phyloP scores from a whole-genome alignment of 192 early-diverging fungal genomes.

The Phlyctochytrium planicorne region DNA sequence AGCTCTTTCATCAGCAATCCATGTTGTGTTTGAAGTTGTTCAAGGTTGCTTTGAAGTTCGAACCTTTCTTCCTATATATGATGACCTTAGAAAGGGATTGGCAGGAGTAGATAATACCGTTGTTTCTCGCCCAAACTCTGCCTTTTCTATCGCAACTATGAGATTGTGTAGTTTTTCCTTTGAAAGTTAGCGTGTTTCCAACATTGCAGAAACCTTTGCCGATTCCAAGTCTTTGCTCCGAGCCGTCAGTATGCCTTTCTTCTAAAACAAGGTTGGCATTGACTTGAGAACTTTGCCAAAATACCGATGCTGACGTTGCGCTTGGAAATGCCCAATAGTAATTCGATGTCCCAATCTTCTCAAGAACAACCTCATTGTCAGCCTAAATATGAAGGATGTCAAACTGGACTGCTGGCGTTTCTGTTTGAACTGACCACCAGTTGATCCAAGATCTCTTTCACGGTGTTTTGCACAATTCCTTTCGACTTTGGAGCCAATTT shows the following conservation, averaged over 20 bases:
- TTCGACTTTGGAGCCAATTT: constrained; percentile 76
- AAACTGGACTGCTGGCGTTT: too few species aligned
- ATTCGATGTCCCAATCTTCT: constrained; percentile 89
- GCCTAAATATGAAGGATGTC: too few species aligned
- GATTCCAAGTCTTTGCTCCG: constrained; percentile 44
- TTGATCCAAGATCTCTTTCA: constrained; percentile 80
- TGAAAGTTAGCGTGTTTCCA: constrained; percentile 21
- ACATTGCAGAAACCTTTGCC: constrained; percentile 14
- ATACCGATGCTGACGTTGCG: constrained; percentile 48
- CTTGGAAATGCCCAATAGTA: constrained; percentile 92
- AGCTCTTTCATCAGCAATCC: constrained; percentile 55
- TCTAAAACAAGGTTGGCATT: constrained; percentile 46
- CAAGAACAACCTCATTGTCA: constrained; percentile 72
- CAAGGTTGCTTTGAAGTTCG: constrained; percentile 49
- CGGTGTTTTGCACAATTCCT: constrained; percentile 76
- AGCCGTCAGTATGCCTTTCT: constrained; percentile 47
- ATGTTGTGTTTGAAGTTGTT: constrained; percentile 46
- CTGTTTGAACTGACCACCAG: constrained; percentile 53
- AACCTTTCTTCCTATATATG: constrained; percentile 55
- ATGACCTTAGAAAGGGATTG: too few species aligned
- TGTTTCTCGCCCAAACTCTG: constrained; percentile 62
- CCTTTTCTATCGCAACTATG: constrained; percentile 43
- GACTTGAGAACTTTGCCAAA: constrained; percentile 9
- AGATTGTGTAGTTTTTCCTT: constrained; percentile 42
- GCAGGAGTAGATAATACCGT: constrained; percentile 41